Percentiles rank a stretch among this genome's conserved stretches.
Conservation (phyloP, 2,329 filamentous ascomycete species). For the Bipolaris oryzae region DNA sequence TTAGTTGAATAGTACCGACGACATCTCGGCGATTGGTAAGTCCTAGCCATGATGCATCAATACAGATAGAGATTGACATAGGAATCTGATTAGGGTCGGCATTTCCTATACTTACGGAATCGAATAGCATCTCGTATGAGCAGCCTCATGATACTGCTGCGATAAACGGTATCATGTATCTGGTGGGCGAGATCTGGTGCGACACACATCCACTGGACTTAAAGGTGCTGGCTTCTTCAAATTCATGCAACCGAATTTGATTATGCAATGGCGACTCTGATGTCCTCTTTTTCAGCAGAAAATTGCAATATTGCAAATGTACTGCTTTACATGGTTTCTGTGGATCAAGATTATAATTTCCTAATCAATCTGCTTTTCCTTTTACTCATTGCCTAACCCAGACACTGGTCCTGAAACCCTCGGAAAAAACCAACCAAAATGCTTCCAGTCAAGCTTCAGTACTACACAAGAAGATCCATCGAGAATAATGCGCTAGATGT, state of each 20-base stretch:
- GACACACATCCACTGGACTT: neutral
- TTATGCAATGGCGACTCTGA: neutral
- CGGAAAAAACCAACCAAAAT: neutral
- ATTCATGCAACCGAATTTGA: neutral
- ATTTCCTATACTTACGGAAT: too few relatives aligned
- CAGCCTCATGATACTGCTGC: too few relatives aligned
- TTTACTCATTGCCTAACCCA: neutral
- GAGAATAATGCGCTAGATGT: conserved; percentile 8
- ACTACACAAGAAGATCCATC: conserved; percentile 3
- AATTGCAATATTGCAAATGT: neutral
- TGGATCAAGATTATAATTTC: neutral
- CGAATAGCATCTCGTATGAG: too few relatives aligned
- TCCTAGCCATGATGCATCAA: too few relatives aligned
- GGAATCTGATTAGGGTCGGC: too few relatives aligned
- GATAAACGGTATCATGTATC: too few relatives aligned
- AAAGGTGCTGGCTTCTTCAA: neutral
- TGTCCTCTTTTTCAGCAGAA: neutral
- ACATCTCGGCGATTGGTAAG: too few relatives aligned
- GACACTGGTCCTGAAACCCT: neutral
- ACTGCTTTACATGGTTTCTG: neutral
- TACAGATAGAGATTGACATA: too few relatives aligned
- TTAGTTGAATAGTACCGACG: too few relatives aligned
- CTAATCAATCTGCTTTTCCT: neutral
- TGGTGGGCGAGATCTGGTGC: too few relatives aligned
- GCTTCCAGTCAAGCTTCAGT: neutral